These are phyloP conservation scores for Celoporthe dispersa DNA, from an alignment of 2,329 filamentous ascomycete genomes.

Conservation along the genomic window DNA sequence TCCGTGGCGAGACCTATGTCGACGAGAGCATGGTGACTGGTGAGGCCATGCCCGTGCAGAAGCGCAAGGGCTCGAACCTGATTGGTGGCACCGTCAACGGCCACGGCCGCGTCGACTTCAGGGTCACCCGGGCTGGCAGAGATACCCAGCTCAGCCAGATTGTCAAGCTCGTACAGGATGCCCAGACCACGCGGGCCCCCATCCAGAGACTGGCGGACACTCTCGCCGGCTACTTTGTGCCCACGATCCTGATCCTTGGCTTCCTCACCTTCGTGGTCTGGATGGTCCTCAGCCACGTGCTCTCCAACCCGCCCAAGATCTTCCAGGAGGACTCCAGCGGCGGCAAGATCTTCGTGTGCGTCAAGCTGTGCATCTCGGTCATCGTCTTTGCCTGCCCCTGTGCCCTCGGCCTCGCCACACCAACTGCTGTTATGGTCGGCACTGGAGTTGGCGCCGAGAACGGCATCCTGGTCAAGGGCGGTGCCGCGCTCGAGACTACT, in stretches of 20 bases:
- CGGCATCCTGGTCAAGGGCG: constrained; percentile 97
- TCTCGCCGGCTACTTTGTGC: constrained; percentile 93
- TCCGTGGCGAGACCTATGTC: constrained; percentile 88
- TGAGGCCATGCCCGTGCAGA: constrained; percentile 93
- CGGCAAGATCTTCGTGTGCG: constrained; percentile 92
- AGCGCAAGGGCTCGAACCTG: constrained; percentile 76
- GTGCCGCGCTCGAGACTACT: constrained; percentile 85
- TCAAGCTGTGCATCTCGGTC: constrained; percentile 97
- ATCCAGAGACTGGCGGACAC: constrained; percentile 92
- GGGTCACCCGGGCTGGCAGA: constrained; percentile 87
- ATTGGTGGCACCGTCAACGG: constrained; percentile 97
- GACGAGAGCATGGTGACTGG: constrained; percentile 99
- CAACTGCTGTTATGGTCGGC: constrained; percentile 98
- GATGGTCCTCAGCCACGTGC: constrained; percentile 91
- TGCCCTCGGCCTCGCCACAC: constrained; percentile 92
- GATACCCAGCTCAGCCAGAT: constrained; percentile 98
- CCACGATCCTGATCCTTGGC: constrained; percentile 83
- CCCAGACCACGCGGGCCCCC: constrained; percentile 90
- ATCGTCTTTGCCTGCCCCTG: constrained; percentile 98
- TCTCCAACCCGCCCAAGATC: constrained; percentile 83
- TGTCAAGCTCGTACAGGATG: constrained; percentile 96
- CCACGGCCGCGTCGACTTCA: constrained; percentile 87
- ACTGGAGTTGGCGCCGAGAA: constrained; percentile 96
- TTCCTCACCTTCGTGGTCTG: constrained; percentile 84
- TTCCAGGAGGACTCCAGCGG: constrained; percentile 82